Percentiles rank a stretch among this genome's conserved stretches.
Conservation (phyloP, 78 protist species). For the Emiliania huxleyi region DNA sequence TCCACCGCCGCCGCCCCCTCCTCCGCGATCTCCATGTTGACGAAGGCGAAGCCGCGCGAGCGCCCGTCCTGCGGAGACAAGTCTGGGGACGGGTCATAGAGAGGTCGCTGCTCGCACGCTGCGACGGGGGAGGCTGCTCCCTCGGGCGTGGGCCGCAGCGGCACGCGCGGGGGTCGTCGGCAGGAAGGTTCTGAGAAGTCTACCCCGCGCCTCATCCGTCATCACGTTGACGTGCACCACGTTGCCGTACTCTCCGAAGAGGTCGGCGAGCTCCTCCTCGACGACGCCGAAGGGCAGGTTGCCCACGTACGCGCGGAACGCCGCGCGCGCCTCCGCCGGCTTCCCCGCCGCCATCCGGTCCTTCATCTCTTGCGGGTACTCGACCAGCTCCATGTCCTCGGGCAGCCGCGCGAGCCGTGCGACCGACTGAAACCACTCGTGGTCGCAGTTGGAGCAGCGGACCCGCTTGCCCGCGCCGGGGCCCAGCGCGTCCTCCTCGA, state of each 20-base stretch:
- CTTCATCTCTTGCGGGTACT: neutral
- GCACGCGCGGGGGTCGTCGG: too few relatives aligned
- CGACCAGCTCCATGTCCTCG: neutral
- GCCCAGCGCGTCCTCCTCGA: neutral
- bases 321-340: neutral
- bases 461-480: neutral
- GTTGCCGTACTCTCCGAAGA: neutral
- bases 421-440: conserved; percentile 1
- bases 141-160: too few relatives aligned
- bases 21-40: neutral
- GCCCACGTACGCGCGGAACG: neutral
- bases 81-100: too few relatives aligned
- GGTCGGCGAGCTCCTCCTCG: neutral
- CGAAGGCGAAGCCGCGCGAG: neutral
- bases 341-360: neutral
- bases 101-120: too few relatives aligned
- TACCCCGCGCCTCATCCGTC: too few relatives aligned
- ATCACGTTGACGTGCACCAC: neutral
- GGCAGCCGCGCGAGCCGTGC: neutral
- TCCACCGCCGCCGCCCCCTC: neutral
- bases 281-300: neutral
- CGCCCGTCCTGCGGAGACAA: too few relatives aligned
- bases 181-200: too few relatives aligned
- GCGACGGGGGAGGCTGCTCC: too few relatives aligned
- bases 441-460: conserved; percentile 2